phyloP scores from a whole-genome alignment of 345 rosid species.

The Excoecaria cochinchinensis region DNA sequence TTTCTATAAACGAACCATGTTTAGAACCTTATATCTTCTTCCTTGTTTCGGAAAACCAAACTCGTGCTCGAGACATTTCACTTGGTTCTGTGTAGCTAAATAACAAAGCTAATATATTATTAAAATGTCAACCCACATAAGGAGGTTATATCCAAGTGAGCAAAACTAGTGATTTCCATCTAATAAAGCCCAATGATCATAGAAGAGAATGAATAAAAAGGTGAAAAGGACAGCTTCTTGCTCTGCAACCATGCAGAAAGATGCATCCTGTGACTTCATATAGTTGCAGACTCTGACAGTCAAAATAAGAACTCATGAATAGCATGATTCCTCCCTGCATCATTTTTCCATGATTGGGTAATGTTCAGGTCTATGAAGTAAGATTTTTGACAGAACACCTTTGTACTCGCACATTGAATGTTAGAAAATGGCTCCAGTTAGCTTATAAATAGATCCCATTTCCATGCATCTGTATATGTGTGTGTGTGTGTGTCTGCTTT shows the following conservation, averaged over 20 bases:
- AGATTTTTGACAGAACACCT: not conserved
- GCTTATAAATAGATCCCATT: no score
- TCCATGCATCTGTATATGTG: no score
- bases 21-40: slow-evolving; percentile 70
- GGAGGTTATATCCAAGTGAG: not conserved
- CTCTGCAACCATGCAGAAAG: slow-evolving; percentile 89
- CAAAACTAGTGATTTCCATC: not conserved
- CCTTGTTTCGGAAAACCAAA: slow-evolving; percentile 65
- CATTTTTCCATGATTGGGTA: not conserved
- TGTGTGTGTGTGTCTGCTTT: no score
- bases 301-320: slow-evolving; percentile 82
- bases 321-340: slow-evolving; percentile 83
- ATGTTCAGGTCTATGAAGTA: not conserved
- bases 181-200: not conserved
- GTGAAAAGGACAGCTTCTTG: slow-evolving; percentile 37
- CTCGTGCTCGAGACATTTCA: slow-evolving; percentile 79
- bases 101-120: slow-evolving; percentile 9
- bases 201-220: slow-evolving; percentile 9
- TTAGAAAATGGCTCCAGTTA: no score
- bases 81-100: slow-evolving; percentile 63
- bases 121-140: slow-evolving; percentile 6
- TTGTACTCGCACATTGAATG: no score
- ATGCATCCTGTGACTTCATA: slow-evolving; percentile 80
- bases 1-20: not conserved
- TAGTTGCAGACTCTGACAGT: slow-evolving; percentile 82